Percentiles rank a stretch among this genome's conserved stretches.
Evolutionary conservation across 257 asterid species (phyloP).

Genomic region (Capsicum rhomboideum): DNA sequence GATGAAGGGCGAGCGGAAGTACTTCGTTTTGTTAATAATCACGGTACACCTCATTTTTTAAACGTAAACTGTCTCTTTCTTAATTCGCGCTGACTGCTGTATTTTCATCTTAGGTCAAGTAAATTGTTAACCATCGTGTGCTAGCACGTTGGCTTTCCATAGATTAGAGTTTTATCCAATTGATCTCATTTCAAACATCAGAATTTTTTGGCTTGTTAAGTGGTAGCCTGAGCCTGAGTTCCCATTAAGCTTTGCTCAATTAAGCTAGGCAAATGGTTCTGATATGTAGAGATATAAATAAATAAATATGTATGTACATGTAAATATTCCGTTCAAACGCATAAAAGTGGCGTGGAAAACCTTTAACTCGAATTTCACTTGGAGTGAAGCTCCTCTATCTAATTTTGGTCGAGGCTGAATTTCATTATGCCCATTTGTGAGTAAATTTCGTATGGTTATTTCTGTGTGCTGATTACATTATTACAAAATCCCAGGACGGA

Average conservation of each 20-base stretch:
- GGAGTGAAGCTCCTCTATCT: not conserved
- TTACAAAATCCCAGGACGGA: slow-evolving; percentile 55
- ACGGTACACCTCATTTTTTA: slow-evolving; percentile 41
- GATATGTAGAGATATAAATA: not conserved
- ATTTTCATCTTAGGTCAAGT: not conserved
- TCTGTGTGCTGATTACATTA: not conserved
- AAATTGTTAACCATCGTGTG: not conserved
- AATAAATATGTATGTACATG: not conserved
- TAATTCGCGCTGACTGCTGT: not conserved
- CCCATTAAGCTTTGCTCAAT: not conserved
- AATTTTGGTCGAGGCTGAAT: not conserved
- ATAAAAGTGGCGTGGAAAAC: not conserved
- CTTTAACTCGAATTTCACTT: not conserved
- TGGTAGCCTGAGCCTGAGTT: not conserved
- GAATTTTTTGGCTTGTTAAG: not conserved
- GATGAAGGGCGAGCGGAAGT: slow-evolving; percentile 60
- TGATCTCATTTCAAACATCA: not conserved
- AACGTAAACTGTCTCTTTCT: not conserved
- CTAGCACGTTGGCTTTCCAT: not conserved
- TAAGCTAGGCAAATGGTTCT: not conserved
- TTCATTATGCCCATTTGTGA: not conserved
- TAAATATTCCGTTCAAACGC: not conserved
- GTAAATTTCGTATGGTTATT: not conserved
- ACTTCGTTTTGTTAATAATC: slow-evolving; percentile 75
- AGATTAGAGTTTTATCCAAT: not conserved